These are phyloP conservation scores for Colletotrichum sp. DNA, from an alignment of 2,329 filamentous ascomycete genomes.

Conservation along the genomic window DNA sequence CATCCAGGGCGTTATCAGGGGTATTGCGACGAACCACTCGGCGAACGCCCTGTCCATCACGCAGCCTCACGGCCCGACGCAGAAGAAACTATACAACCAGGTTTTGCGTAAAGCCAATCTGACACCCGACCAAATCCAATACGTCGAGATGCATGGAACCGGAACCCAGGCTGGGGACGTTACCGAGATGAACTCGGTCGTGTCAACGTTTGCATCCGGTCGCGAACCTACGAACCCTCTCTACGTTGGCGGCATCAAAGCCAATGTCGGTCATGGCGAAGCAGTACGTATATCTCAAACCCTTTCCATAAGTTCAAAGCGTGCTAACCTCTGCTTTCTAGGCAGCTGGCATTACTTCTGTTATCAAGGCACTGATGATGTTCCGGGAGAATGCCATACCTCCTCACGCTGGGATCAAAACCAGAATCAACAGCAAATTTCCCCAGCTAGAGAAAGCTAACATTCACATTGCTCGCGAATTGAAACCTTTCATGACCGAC, in stretches of 20 bases:
- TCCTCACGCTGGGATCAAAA: conserved; percentile 69
- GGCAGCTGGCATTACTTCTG: neutral
- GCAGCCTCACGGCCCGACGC: conserved; percentile 26
- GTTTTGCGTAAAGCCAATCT: conserved; percentile 39
- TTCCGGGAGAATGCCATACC: neutral
- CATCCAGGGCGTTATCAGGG: conserved; percentile 33
- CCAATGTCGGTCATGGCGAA: neutral
- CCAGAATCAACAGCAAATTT: conserved; percentile 63
- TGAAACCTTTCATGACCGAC: conserved; percentile 51
- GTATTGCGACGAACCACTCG: neutral
- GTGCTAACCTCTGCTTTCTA: neutral
- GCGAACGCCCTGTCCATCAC: neutral
- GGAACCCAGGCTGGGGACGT: neutral
- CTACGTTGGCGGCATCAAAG: neutral
- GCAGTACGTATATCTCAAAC: neutral
- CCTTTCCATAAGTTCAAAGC: neutral
- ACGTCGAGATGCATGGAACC: neutral
- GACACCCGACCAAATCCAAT: conserved; percentile 41
- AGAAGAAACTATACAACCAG: conserved; percentile 25
- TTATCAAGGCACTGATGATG: neutral
- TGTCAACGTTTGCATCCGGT: neutral
- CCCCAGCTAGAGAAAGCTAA: conserved; percentile 62
- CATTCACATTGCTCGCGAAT: conserved; percentile 61
- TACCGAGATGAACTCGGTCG: neutral
- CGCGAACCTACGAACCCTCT: neutral